Conservation (phyloP, 352 stramenopile genomes). For the Phytopythium ostracodes region DNA sequence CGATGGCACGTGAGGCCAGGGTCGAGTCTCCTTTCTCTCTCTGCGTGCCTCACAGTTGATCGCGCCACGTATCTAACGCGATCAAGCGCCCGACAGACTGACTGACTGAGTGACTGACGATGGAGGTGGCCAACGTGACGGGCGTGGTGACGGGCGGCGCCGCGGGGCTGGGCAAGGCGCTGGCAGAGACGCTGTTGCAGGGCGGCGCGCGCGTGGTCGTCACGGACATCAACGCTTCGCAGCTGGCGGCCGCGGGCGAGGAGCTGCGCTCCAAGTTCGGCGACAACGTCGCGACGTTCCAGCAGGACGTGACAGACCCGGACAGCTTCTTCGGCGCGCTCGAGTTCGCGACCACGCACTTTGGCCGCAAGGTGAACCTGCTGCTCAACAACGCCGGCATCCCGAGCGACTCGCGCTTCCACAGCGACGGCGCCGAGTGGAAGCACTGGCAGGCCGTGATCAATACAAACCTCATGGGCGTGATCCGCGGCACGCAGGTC, state of each 20-base stretch:
- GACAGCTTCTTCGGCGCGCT: conserved; percentile 38
- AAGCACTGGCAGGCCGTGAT: conserved; percentile 43
- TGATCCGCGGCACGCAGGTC: conserved; percentile 47
- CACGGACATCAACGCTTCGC: conserved; percentile 47
- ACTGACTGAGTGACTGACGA: conserved; percentile 4
- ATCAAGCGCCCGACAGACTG: background rate
- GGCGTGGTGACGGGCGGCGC: conserved; percentile 48
- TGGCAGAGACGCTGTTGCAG: conserved; percentile 34
- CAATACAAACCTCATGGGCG: conserved; percentile 41
- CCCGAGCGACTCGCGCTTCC: conserved; percentile 25
- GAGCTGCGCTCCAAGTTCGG: conserved; percentile 28
- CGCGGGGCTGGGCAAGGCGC: conserved; percentile 38
- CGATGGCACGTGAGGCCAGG: too few relatives aligned
- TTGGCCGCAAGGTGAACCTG: conserved; percentile 35
- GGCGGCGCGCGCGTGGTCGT: conserved; percentile 39
- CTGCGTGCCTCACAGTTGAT: background rate
- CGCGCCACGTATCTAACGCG: background rate
- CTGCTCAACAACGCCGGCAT: conserved; percentile 61
- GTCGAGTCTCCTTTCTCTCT: too few relatives aligned
- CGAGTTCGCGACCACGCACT: conserved; percentile 29
- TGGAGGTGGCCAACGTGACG: conserved; percentile 36
- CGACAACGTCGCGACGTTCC: conserved; percentile 25
- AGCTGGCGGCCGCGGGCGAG: conserved; percentile 31
- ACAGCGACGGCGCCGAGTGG: conserved; percentile 16
- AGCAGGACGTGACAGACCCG: conserved; percentile 43